Conservation (phyloP, 164 flowering plant species). For the Aristolochia fimbriata region DNA sequence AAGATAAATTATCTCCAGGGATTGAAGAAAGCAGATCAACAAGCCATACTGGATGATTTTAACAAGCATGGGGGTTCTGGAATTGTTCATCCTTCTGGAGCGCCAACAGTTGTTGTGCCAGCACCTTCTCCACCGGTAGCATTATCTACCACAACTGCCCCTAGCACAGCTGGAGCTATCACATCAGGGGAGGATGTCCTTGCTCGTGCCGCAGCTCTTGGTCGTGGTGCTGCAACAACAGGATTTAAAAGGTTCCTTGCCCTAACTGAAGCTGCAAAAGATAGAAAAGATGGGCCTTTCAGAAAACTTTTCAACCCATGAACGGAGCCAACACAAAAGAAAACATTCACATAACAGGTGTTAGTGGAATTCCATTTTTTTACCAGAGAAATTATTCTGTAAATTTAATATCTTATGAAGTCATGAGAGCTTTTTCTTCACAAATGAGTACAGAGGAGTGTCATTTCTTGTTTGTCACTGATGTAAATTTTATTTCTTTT, state of each 20-base stretch:
- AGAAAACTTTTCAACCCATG: conserved; percentile 69
- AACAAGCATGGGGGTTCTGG: conserved; percentile 62
- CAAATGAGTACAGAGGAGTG: too few species aligned
- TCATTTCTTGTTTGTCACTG: too few species aligned
- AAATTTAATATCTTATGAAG: too few species aligned
- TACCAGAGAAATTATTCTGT: too few species aligned
- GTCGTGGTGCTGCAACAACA: conserved; percentile 91
- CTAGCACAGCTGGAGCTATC: conserved; percentile 28
- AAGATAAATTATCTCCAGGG: conserved; percentile 38
- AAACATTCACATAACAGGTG: too few species aligned
- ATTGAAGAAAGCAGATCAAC: conserved; percentile 82
- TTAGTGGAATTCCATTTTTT: too few species aligned
- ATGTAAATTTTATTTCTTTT: too few species aligned
- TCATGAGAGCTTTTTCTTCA: too few species aligned
- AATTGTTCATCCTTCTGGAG: conserved; percentile 40
- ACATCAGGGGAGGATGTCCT: conserved; percentile 76
- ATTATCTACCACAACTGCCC: conserved; percentile 16
- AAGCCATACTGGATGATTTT: conserved; percentile 84
- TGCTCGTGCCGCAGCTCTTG: conserved; percentile 94
- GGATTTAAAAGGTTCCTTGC: conserved; percentile 58
- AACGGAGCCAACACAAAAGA: too few species aligned
- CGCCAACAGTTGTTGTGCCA: conserved; percentile 17
- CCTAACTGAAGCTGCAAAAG: conserved; percentile 88
- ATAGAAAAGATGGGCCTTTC: conserved; percentile 84
- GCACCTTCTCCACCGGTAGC: conserved; percentile 29